Conservation (phyloP, 129 eudicot genomes). For the Gnaphalium uliginosum region DNA sequence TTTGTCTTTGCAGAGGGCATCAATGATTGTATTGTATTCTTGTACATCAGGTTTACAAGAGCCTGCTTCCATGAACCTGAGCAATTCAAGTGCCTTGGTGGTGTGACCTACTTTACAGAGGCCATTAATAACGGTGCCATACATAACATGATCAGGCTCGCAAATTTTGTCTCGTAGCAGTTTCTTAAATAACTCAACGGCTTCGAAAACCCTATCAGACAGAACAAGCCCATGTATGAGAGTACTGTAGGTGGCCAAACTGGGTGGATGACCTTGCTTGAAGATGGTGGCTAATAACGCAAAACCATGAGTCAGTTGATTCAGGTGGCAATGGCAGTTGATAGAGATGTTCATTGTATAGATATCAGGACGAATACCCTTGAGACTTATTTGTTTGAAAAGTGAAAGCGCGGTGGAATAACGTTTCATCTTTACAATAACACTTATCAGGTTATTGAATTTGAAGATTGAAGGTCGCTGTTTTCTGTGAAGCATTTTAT, state of each 20-base stretch:
- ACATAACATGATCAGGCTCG: too few species aligned
- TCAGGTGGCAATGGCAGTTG: constrained; percentile 33
- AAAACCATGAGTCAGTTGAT: constrained; percentile 13
- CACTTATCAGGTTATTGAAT: constrained; percentile 26
- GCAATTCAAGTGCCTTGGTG: constrained; percentile 28
- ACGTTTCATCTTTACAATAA: constrained; percentile 34
- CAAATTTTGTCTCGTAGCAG: too few species aligned
- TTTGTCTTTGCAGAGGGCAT: too few species aligned
- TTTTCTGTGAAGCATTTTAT: too few species aligned
- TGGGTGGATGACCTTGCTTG: too few species aligned
- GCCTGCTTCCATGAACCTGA: background rate
- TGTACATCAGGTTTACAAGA: too few species aligned
- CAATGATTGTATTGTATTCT: too few species aligned
- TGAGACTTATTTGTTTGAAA: constrained; percentile 13
- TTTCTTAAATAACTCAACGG: too few species aligned
- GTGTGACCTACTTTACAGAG: constrained; percentile 34
- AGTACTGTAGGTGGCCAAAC: too few species aligned
- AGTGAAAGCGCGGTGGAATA: constrained; percentile 31
- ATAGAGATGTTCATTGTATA: constrained; percentile 33
- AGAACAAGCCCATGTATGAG: constrained; percentile 10
- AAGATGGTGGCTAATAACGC: too few species aligned
- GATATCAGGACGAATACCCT: constrained; percentile 16
- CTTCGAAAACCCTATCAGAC: too few species aligned
- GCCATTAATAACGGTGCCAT: constrained; percentile 4
- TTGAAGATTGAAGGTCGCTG: constrained; percentile 34